Evolutionary conservation across 768 basidiomycete genomes (phyloP).

Genomic region (Gloeophyllum trabeum): DNA sequence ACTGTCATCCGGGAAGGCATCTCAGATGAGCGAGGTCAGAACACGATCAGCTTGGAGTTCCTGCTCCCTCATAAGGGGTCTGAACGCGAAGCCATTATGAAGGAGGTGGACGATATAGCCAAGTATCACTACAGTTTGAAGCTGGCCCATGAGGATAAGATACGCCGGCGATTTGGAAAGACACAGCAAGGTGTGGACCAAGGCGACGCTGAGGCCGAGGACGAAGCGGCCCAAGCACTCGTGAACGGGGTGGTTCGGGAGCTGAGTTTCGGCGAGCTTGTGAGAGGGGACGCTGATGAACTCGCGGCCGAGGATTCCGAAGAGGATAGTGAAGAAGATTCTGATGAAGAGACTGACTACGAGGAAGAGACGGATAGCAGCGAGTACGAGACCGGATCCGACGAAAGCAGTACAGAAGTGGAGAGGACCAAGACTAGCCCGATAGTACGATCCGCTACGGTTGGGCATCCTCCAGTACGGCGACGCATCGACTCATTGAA

Average conservation of each 20-base stretch:
- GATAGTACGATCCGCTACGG: background rate
- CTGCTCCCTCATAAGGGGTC: conserved; percentile 74
- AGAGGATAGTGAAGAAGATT: conserved; percentile 27
- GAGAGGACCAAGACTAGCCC: conserved; percentile 8
- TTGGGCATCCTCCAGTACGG: no score
- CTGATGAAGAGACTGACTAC: conserved; percentile 36
- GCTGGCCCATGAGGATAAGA: conserved; percentile 83
- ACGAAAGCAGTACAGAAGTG: conserved; percentile 17
- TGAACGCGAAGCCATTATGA: conserved; percentile 66
- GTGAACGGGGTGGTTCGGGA: conserved; percentile 76
- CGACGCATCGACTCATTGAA: no score
- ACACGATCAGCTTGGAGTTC: conserved; percentile 71
- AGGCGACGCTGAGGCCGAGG: conserved; percentile 46
- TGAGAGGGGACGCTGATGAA: conserved; percentile 71
- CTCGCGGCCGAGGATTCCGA: conserved; percentile 55
- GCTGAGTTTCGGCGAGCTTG: conserved; percentile 71
- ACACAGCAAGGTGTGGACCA: conserved; percentile 31
- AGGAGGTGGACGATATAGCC: conserved; percentile 83
- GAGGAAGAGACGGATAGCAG: conserved; percentile 21
- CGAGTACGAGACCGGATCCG: conserved; percentile 26
- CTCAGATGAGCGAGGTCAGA: conserved; percentile 14
- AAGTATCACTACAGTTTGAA: conserved; percentile 93
- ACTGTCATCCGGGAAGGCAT: conserved; percentile 85
- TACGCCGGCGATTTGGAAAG: conserved; percentile 75
- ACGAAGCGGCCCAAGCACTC: conserved; percentile 73